Percentiles rank a stretch among this genome's conserved stretches.
Conservation (phyloP, 2,329 filamentous ascomycete genomes). For the Shiraia bambusicola region DNA sequence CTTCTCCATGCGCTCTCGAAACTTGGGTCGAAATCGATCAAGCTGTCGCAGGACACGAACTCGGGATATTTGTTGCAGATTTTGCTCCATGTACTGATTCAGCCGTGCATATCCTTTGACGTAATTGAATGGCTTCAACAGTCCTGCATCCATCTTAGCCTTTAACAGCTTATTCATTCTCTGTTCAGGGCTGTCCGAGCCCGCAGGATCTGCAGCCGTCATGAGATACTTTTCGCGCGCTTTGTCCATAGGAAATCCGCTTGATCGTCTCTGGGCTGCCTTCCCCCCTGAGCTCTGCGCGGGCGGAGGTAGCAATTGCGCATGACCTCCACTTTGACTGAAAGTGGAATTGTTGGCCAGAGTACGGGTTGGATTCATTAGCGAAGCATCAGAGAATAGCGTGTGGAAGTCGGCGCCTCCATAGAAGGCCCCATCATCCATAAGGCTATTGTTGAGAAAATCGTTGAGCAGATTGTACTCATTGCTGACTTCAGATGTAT, state of each 20-base stretch:
- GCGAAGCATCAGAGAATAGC: slow-evolving; percentile 62
- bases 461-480: slow-evolving; percentile 97
- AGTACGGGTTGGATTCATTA: slow-evolving; percentile 48
- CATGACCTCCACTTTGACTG: slow-evolving; percentile 49
- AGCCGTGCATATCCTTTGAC: slow-evolving; percentile 92
- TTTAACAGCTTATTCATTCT: slow-evolving; percentile 92
- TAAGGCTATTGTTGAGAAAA: slow-evolving; percentile 86
- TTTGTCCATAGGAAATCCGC: slow-evolving; percentile 66
- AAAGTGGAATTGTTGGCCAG: slow-evolving; percentile 37
- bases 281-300: slow-evolving; percentile 52
- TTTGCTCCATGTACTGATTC: slow-evolving; percentile 86
- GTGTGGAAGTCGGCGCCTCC: slow-evolving; percentile 49
- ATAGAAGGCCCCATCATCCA: slow-evolving; percentile 65
- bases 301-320: slow-evolving; percentile 44
- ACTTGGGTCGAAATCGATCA: slow-evolving; percentile 91
- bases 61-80: slow-evolving; percentile 78
- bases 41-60: slow-evolving; percentile 90
- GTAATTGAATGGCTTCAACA: slow-evolving; percentile 97
- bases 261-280: slow-evolving; percentile 62
- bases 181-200: slow-evolving; percentile 81
- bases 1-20: slow-evolving; percentile 88
- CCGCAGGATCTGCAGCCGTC: slow-evolving; percentile 91
- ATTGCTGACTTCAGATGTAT: slow-evolving; percentile 88
- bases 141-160: slow-evolving; percentile 93
- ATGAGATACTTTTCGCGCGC: slow-evolving; percentile 89